Base-by-base conservation (phyloP, 2,329 filamentous ascomycete genomes). In the Calonectria pauciramosa region DNA sequence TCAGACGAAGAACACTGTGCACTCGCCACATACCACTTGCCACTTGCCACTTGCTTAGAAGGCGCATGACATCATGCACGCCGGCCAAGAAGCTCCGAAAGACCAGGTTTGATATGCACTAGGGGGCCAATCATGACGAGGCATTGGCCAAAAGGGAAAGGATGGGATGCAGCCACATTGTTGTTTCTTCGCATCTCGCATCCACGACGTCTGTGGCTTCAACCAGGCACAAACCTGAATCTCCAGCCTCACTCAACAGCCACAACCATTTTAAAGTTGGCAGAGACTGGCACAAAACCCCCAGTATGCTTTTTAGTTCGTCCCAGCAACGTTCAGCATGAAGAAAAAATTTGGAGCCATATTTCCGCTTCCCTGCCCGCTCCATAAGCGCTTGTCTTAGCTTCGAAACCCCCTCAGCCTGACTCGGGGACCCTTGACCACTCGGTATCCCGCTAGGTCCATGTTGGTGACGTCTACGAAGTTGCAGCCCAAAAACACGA, bases 11-110 rank as follows among this genome's bases (percentile, higher is more conserved):
- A 49, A 47, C 70, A 80, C 72, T 76, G 76, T 79, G 28, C 23
- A 68, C 32, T 54, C 76, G 78, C 79, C 77, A 77, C 76, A 80
- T 51, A 13, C 30, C 56, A 60, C 56, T 60, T 9, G 56, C 56
- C 30, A 47, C 44, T 23, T 13, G 28, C 54, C 30, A 47, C 44
- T 47, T 13, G 32, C 54, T 30, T 28, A 8, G 36, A 36, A 28
- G 23, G 36, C 66, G 60, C 63, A 75, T 81, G 79, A 80, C 75
- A 80, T 80, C 79, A 80, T 81, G 36, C 38, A 44, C 23, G 36
- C 65, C 74, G 78, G 79, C 34, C 70, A 10, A 32, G 69, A 70
- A 71, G 68, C 78, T 80, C 79, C 79, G 79, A 68, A 20, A 14
- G 16, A 49, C 32, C 47, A 64, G 56, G 44, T 47, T 30, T 20